Evolutionary conservation across 805 yeast genomes (phyloP).

Genomic region (Starmera amethionina): DNA sequence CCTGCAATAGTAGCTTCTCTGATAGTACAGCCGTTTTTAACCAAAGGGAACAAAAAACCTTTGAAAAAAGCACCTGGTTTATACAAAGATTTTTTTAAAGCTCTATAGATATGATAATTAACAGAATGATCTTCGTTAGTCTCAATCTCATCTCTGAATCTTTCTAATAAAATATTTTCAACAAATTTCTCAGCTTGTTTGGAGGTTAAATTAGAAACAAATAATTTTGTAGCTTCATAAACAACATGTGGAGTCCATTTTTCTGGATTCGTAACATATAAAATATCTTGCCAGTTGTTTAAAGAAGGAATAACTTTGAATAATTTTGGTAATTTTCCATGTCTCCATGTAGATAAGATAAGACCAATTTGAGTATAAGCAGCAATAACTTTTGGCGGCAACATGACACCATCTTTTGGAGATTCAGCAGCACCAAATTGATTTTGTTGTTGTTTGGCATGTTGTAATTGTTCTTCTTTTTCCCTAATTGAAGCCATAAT

Average conservation of each 20-base stretch:
- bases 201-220: slow-evolving; percentile 83
- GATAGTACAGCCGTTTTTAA: slow-evolving; percentile 79
- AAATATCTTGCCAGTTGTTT: slow-evolving; percentile 90
- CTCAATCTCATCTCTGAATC: slow-evolving; percentile 64
- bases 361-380: slow-evolving; percentile 91
- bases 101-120: slow-evolving; percentile 87
- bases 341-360: slow-evolving; percentile 79
- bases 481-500: slow-evolving; percentile 85
- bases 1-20: slow-evolving; percentile 95
- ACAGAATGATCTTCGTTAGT: slow-evolving; percentile 66
- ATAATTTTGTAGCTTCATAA: slow-evolving; percentile 89
- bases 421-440: slow-evolving; percentile 18
- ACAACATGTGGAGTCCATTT: slow-evolving; percentile 93
- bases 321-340: slow-evolving; percentile 93
- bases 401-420: slow-evolving; percentile 62
- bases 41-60: slow-evolving; percentile 88
- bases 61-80: slow-evolving; percentile 97
- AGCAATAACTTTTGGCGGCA: slow-evolving; percentile 94
- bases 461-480: slow-evolving; percentile 37
- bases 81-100: slow-evolving; percentile 85
- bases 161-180: slow-evolving; percentile 53
- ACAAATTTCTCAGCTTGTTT: slow-evolving; percentile 84
- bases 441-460: slow-evolving; percentile 14
- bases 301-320: slow-evolving; percentile 91
- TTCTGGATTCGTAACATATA: slow-evolving; percentile 87